Conservation (phyloP, 202 grass and related monocot genomes). For the Zoysia matrella region DNA sequence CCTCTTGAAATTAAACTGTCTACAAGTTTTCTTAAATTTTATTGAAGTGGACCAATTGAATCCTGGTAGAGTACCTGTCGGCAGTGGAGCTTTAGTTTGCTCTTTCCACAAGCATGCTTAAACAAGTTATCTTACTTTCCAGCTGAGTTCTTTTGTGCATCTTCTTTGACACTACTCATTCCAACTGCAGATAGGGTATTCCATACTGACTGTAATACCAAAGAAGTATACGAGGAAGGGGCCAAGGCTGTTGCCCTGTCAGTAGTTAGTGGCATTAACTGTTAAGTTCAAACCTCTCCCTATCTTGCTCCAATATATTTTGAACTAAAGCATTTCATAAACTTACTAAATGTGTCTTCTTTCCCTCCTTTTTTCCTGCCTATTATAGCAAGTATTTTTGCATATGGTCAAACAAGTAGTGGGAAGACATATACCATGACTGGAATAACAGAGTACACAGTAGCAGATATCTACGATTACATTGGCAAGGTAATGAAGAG, state of each 20-base stretch:
- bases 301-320: constrained; percentile 20
- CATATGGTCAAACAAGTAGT: no score
- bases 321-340: constrained; percentile 28
- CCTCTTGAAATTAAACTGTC: neutral
- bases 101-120: constrained; percentile 41
- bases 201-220: constrained; percentile 35
- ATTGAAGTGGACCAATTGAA: constrained; percentile 9
- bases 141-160: constrained; percentile 4
- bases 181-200: constrained; percentile 81
- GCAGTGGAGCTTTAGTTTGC: constrained; percentile 17
- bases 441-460: constrained; percentile 52
- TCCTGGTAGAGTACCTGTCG: neutral
- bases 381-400: no score
- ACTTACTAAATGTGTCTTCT: constrained; percentile 36
- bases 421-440: no score
- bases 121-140: constrained; percentile 33
- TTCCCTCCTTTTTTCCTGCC: no score
- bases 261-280: constrained; percentile 96
- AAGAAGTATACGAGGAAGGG: constrained; percentile 67
- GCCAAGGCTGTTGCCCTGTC: constrained; percentile 88
- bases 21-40: constrained; percentile 3
- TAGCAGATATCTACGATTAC: constrained; percentile 93
- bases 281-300: constrained; percentile 61
- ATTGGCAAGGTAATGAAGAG: constrained; percentile 70
- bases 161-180: constrained; percentile 34